Conservation (phyloP, 2,329 filamentous ascomycete species). For the Chaetomiaceae sp. region DNA sequence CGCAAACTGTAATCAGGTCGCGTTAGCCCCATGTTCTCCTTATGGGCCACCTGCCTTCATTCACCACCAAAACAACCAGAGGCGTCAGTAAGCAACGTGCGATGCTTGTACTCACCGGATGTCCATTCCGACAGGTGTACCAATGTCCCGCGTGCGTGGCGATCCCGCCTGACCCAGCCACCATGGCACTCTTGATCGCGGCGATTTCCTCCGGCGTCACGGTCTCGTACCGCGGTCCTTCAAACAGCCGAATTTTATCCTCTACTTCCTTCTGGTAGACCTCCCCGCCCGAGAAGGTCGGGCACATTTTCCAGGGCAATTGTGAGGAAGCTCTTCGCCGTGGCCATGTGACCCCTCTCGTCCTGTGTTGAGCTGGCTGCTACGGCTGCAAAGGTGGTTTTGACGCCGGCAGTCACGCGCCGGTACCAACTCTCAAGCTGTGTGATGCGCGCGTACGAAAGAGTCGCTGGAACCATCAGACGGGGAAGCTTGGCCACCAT, state of each 20-base stretch:
- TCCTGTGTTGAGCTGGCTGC: no score
- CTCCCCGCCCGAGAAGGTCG: constrained; percentile 28
- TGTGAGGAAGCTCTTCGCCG: constrained; percentile 25
- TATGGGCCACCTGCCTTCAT: constrained; percentile 28
- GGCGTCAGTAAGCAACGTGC: neutral
- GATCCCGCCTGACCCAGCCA: constrained; percentile 35
- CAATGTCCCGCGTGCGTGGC: constrained; percentile 32
- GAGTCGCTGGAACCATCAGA: constrained; percentile 30
- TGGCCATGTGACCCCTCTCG: no score
- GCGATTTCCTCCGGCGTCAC: constrained; percentile 37
- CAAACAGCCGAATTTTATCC: constrained; percentile 25
- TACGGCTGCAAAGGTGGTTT: neutral
- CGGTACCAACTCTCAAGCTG: constrained; percentile 22
- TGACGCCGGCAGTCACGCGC: neutral
- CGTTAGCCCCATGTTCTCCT: neutral
- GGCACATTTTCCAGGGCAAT: constrained; percentile 29
- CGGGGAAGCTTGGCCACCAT: constrained; percentile 30
- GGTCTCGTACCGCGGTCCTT: constrained; percentile 32
- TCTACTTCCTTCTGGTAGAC: constrained; percentile 26
- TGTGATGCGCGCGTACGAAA: constrained; percentile 30
- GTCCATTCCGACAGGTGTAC: constrained; percentile 29
- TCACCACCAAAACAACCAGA: constrained; percentile 51
- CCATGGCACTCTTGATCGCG: constrained; percentile 43
- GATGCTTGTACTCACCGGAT: constrained; percentile 22
- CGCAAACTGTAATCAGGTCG: constrained; percentile 54